Percentiles rank a stretch among this genome's conserved stretches.
These are phyloP conservation scores for Chytriomyces sp. DNA, from an alignment of 192 early-diverging fungal genomes.

Conservation along the genomic window DNA sequence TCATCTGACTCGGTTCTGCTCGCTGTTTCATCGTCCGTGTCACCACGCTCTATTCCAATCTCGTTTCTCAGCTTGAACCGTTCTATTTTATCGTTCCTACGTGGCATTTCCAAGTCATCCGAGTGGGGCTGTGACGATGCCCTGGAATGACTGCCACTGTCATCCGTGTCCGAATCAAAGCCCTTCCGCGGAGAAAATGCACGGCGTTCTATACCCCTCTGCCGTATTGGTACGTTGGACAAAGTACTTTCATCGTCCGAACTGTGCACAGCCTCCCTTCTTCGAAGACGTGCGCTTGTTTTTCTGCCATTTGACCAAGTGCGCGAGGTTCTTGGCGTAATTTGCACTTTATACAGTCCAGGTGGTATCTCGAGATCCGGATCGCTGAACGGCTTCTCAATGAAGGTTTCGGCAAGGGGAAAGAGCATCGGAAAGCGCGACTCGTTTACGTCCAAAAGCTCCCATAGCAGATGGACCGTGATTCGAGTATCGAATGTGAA, in stretches of 20 bases:
- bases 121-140: too few relatives aligned
- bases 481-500: background rate
- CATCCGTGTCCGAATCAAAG: too few relatives aligned
- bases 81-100: too few relatives aligned
- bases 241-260: background rate
- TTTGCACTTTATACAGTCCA: conserved; percentile 14
- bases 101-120: too few relatives aligned
- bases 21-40: too few relatives aligned
- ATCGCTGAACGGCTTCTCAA: background rate
- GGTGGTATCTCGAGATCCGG: conserved; percentile 1
- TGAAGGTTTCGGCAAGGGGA: background rate
- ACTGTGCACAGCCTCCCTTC: background rate
- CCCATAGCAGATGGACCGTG: background rate
- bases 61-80: too few relatives aligned
- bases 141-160: too few relatives aligned
- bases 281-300: background rate
- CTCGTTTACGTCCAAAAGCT: background rate
- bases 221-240: background rate
- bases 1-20: too few relatives aligned
- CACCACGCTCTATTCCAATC: too few relatives aligned
- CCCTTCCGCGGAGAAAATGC: background rate
- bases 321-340: background rate
- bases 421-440: background rate
- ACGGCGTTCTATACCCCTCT: background rate
- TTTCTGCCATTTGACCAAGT: background rate